Evolutionary conservation across 495 filamentous ascomycete genomes (phyloP).

Genomic region (Emericellopsis terricola): DNA sequence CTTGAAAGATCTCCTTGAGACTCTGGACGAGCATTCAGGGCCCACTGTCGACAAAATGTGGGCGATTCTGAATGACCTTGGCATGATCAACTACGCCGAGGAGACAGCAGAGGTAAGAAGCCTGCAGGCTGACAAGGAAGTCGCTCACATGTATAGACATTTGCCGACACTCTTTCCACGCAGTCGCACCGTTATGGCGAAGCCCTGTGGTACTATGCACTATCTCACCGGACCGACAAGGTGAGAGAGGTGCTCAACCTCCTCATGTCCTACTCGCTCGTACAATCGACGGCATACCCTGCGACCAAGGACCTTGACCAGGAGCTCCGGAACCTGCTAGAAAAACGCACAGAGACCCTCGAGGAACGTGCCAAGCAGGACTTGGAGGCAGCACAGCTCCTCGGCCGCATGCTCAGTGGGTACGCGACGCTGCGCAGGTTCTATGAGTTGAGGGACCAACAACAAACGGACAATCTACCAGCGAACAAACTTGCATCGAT

Average conservation of each 20-base stretch:
- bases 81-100: constrained; percentile 50
- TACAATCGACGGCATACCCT: constrained; percentile 66
- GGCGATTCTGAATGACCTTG: constrained; percentile 46
- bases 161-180: constrained; percentile 49
- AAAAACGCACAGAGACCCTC: constrained; percentile 45
- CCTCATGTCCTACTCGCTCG: constrained; percentile 70
- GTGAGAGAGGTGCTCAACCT: constrained; percentile 66
- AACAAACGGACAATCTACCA: constrained; percentile 19
- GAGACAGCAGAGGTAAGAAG: constrained; percentile 55
- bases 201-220: constrained; percentile 71
- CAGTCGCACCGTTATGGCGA: constrained; percentile 58
- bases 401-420: constrained; percentile 71
- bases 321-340: constrained; percentile 44
- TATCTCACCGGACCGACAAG: constrained; percentile 54
- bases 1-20: constrained; percentile 37
- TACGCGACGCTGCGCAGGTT: constrained; percentile 78
- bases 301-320: constrained; percentile 46
- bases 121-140: too few species aligned
- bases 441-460: constrained; percentile 66
- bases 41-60: constrained; percentile 60
- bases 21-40: constrained; percentile 43
- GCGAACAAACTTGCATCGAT: constrained; percentile 24
- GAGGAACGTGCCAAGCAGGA: constrained; percentile 46
- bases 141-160: constrained; percentile 54
- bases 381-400: constrained; percentile 56